Conservation (phyloP, 495 filamentous ascomycete genomes). For the Penicillium dipodomyicola region DNA sequence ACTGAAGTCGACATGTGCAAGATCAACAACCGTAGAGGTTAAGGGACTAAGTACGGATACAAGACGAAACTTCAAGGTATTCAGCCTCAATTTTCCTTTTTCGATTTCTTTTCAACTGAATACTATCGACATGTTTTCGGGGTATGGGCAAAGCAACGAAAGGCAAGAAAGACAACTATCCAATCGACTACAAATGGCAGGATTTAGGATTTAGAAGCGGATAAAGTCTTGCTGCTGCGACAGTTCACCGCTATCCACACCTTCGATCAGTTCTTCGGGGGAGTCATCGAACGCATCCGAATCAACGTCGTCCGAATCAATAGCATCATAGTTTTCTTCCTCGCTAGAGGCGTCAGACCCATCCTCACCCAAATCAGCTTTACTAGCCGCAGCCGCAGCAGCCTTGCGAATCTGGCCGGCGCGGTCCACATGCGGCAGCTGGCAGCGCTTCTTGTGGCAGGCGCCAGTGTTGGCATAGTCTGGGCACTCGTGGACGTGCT, state of each 20-base stretch:
- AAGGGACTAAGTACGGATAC: background rate
- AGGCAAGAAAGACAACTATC: conserved; percentile 8
- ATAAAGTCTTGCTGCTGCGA: conserved; percentile 70
- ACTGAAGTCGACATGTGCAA: background rate
- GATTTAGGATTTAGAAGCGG: conserved; percentile 42
- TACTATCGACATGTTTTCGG: conserved; percentile 4
- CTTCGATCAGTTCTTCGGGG: conserved; percentile 45
- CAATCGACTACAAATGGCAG: conserved; percentile 16
- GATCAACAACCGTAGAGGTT: background rate
- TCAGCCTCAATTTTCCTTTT: background rate
- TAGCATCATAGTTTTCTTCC: conserved; percentile 70
- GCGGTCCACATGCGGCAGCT: conserved; percentile 82
- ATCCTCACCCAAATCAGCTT: conserved; percentile 50
- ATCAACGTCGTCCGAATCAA: conserved; percentile 83
- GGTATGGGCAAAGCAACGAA: conserved; percentile 8
- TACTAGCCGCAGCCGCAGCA: conserved; percentile 39
- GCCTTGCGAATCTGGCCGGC: conserved; percentile 69
- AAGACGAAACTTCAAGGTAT: background rate
- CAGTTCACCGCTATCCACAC: conserved; percentile 50
- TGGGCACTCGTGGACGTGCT: conserved; percentile 88
- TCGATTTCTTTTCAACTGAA: background rate
- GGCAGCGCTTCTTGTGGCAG: conserved; percentile 81
- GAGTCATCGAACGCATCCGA: conserved; percentile 83
- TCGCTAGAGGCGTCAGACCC: conserved; percentile 81
- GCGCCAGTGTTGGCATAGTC: conserved; percentile 88